Conservation (phyloP, 106 monocot species). For the Dendrobium catenatum region DNA sequence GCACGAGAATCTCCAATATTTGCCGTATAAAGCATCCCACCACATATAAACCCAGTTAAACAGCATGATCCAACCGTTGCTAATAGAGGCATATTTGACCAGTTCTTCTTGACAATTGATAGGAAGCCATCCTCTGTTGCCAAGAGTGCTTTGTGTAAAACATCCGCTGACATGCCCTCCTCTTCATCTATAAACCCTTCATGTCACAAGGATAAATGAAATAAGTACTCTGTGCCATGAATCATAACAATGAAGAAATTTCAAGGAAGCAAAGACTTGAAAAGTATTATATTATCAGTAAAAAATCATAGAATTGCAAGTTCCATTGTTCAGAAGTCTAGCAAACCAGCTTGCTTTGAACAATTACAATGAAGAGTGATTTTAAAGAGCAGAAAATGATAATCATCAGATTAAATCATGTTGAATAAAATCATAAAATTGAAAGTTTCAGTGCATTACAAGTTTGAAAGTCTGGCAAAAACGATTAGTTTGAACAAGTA, state of each 20-base stretch:
- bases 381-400: not conserved
- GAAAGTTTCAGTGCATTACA: not conserved
- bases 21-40: slow-evolving; percentile 44
- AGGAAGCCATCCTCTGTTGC: slow-evolving; percentile 54
- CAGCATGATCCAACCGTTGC: slow-evolving; percentile 57
- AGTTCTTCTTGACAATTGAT: slow-evolving; percentile 36
- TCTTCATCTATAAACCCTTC: slow-evolving; percentile 12
- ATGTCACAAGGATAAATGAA: not conserved
- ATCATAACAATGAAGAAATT: not conserved
- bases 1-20: slow-evolving; percentile 63
- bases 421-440: not conserved
- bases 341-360: not conserved
- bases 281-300: not conserved
- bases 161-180: slow-evolving; percentile 37
- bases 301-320: not conserved
- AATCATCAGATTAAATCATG: not conserved
- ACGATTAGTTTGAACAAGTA: not conserved
- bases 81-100: slow-evolving; percentile 39
- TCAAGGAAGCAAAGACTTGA: not conserved
- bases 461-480: not conserved
- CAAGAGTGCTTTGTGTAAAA: slow-evolving; percentile 32
- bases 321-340: not conserved
- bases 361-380: not conserved
- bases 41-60: slow-evolving; percentile 40
- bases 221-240: not conserved